Evolutionary conservation across 2,329 filamentous ascomycete species (phyloP).

Genomic region (Cordyceps militaris): DNA sequence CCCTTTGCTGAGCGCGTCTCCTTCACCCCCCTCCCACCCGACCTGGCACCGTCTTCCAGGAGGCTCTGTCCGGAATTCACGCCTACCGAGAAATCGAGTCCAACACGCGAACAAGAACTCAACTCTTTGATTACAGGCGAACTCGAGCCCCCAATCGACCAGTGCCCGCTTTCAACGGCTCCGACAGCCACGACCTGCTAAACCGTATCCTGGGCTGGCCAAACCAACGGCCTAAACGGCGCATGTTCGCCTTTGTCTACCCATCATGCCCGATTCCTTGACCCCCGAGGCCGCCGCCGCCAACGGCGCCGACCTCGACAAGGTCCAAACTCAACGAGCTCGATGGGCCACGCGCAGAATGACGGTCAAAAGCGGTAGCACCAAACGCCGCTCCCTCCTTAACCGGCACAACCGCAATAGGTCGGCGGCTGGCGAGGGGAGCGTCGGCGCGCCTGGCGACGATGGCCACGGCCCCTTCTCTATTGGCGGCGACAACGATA

Average conservation of each 20-base stretch:
- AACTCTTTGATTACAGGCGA: not conserved
- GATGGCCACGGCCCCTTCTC: constrained; percentile 27
- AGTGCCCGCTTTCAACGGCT: not conserved
- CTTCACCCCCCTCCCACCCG: not conserved
- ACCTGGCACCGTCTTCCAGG: constrained; percentile 3
- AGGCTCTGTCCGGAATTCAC: not conserved
- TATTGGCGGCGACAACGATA: constrained; percentile 20
- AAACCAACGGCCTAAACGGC: constrained; percentile 11
- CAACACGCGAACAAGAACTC: not conserved
- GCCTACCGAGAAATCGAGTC: not conserved
- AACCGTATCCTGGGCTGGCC: constrained; percentile 4
- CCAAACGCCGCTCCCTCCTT: constrained; percentile 78
- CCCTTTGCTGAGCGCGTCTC: constrained; percentile 11
- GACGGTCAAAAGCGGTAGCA: constrained; percentile 63
- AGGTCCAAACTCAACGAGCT: constrained; percentile 59
- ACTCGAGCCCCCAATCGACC: not conserved
- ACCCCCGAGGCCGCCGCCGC: constrained; percentile 19
- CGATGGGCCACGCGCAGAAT: constrained; percentile 95
- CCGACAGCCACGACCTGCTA: not conserved
- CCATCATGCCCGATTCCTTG: constrained; percentile 28
- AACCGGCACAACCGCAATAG: constrained; percentile 64
- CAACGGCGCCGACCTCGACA: constrained; percentile 18
- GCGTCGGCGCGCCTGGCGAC: constrained; percentile 41
- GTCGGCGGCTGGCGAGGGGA: constrained; percentile 60
- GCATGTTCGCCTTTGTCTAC: constrained; percentile 10